Conservation (phyloP, 305 asterid genomes). For the Coffea humblotiana region DNA sequence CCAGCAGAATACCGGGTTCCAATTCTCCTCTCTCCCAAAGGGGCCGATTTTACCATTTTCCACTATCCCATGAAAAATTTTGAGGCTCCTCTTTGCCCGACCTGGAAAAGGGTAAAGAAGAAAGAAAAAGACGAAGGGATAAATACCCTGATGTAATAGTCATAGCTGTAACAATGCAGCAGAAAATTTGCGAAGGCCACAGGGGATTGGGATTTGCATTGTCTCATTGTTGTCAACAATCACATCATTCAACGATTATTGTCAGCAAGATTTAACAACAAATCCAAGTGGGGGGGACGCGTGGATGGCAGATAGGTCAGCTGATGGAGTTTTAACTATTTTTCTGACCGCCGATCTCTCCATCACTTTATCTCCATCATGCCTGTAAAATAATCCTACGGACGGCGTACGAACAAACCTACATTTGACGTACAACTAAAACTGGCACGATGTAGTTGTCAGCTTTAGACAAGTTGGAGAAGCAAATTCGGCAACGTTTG, state of each 20-base stretch:
- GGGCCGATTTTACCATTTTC: background rate
- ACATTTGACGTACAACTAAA: background rate
- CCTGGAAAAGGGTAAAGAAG: background rate
- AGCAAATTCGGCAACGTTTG: background rate
- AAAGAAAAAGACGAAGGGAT: background rate
- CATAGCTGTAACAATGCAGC: background rate
- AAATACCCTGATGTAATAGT: background rate
- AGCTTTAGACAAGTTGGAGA: background rate
- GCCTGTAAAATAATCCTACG: background rate
- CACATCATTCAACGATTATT: background rate
- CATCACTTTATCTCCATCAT: background rate
- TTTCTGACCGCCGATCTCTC: background rate
- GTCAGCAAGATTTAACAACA: too few relatives aligned
- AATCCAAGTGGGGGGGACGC: background rate
- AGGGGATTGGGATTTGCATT: background rate
- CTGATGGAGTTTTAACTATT: background rate
- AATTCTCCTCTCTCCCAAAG: background rate
- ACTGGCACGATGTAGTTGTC: background rate
- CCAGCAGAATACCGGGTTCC: background rate
- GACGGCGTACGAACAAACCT: constrained; percentile 2
- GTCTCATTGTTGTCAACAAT: background rate
- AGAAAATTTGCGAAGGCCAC: background rate
- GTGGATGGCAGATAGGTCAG: background rate
- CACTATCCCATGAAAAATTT: background rate
- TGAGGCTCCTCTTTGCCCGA: background rate